Base-by-base conservation (phyloP, 73 alveolate species). In the Paramecium tetraurelia region DNA sequence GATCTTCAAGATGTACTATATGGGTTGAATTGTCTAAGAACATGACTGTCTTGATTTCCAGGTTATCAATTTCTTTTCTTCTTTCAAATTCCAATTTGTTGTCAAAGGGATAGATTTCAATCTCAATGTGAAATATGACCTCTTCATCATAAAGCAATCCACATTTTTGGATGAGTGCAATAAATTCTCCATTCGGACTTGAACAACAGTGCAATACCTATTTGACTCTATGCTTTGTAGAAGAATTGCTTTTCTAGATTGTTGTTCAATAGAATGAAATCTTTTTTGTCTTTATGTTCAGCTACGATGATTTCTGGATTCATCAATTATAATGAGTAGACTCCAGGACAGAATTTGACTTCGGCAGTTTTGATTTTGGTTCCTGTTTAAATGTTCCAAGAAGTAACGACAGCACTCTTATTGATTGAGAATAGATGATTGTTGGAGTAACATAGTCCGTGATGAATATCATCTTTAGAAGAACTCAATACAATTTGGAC, bases 171-270 rank as follows among this genome's bases (percentile, higher is more conserved):
- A 80, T 18, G 0, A 80, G 16, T 41, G 90, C 90, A 12, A 80
- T 24, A 5, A 21, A 43, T 44, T 48, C 12, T 20, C 44, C 72
- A 43, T 41, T 31, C 2, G 70, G 41, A 80, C 90, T 80, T 10
- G 57, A 21, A 27, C 70, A 41, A 80, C 90, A 80, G 46, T 80
- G 70, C 10, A 44, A 43, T 1, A 80, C 90, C 7, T 46, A 43
- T 46, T 80, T 80, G 8, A 80, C 90, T 80, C 90, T 80, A n/a
- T 44, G 90, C 90, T 63, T 80, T 80, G 16, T 80, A 48, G 7
- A 35, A 21, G 57, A 80, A 80, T 46, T 41, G n/a, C 4, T 40
- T 80, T 41, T 80, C 90, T 10, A 80, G 57, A 16, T 80, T 80
- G 1, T 0, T 44, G 3, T 33, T 31, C 6, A 80, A 22, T 41